Percentiles rank a stretch among this genome's conserved stretches.
These are phyloP conservation scores for Penicillium riverlandense DNA, from an alignment of 495 filamentous ascomycete genomes.

Conservation along the genomic window DNA sequence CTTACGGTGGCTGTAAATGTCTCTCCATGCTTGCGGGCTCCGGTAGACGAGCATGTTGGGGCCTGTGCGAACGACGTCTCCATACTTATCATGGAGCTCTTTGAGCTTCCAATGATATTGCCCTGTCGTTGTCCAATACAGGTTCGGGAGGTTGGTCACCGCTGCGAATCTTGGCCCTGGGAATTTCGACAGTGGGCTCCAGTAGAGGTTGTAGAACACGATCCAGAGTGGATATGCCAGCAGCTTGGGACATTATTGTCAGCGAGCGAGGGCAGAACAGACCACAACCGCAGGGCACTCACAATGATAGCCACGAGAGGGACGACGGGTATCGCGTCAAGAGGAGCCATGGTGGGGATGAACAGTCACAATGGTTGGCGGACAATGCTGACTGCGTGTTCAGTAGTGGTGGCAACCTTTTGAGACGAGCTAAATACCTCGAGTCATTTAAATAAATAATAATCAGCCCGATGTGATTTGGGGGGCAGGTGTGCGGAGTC, in stretches of 20 bases:
- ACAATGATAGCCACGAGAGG: too few relatives aligned
- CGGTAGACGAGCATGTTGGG: conserved; percentile 43
- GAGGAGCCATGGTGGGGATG: too few relatives aligned
- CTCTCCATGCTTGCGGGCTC: conserved; percentile 44
- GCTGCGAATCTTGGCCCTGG: conserved; percentile 48
- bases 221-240: conserved; percentile 2
- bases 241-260: not conserved
- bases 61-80: conserved; percentile 36
- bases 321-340: too few relatives aligned
- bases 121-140: conserved; percentile 26
- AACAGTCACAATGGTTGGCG: too few relatives aligned
- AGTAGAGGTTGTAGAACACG: conserved; percentile 36
- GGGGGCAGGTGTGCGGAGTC: too few relatives aligned
- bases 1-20: conserved; percentile 45
- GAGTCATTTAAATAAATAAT: too few relatives aligned
- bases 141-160: conserved; percentile 23
- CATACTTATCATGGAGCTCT: conserved; percentile 36
- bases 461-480: too few relatives aligned
- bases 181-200: conserved; percentile 34
- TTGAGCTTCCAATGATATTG: conserved; percentile 29
- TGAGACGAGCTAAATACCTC: too few relatives aligned
- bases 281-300: too few relatives aligned
- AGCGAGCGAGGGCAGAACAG: too few relatives aligned
- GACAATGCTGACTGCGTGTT: too few relatives aligned
- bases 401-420: too few relatives aligned